Evolutionary conservation across 345 rosid genomes (phyloP), one percentile per base, ranked within the genome.

Genomic region (Aquilaria yunnanensis): DNA sequence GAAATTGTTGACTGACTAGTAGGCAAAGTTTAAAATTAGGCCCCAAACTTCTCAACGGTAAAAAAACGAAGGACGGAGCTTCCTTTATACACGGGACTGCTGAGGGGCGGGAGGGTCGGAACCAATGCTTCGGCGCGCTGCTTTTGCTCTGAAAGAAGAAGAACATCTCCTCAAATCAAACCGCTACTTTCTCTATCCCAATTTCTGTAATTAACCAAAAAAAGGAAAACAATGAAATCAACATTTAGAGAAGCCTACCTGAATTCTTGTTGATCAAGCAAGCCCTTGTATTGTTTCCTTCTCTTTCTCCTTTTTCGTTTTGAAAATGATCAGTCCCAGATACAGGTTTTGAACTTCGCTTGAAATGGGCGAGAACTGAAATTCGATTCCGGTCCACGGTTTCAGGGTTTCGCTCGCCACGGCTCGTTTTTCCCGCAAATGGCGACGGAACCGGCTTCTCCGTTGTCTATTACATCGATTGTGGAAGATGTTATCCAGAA

Each of bases 401-500:
- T 54, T 16, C 46, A 4, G 14, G 32, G n/a, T 47, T 54, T 37
- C 55, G 32, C 53, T 32, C 50, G 32, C 47, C 12, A 41, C 56
- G 53, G 59, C 23, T 62, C 9, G 3, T 50, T 67, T 23, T 64
- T 45, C 37, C 0, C 23, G 12, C 56, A 31, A 70, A 87, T 84
- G 97, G 78, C 80, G 67, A 65, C 81, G 64, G 90, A 80, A 65
- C 85, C 74, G 62, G 76, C 6, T 57, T 37, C 43, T 32, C 65
- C 82, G 47, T 75, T 82, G 70, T 81, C 86, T 49, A 78, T 83
- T 50, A 85, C 77, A 54, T 86, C 97, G 34, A 66, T 86, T 57
- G 85, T 94, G 33, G 92, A 88, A 72, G 97, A 83, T 62, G 81
- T 94, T 64, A 86, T 94, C 71, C 81, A 78, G 58, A 63, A 52